These are phyloP conservation scores for Phialemonium atrogriseum DNA, from an alignment of 2,329 filamentous ascomycete genomes.

Conservation along the genomic window DNA sequence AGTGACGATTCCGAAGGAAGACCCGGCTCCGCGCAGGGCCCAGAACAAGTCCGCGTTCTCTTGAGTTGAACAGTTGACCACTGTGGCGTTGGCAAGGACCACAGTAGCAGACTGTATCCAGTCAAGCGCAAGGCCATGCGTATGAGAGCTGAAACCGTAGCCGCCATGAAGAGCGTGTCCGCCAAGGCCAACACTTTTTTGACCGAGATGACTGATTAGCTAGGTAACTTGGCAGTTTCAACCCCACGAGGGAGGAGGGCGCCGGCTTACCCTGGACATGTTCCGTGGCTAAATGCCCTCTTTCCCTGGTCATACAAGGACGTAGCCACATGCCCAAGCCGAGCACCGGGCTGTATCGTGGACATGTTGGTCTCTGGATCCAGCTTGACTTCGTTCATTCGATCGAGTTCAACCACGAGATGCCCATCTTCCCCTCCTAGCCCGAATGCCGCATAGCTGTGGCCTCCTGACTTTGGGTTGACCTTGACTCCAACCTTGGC, in stretches of 20 bases:
- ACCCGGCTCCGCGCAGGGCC: slow-evolving; percentile 32
- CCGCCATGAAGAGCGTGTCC: slow-evolving; percentile 32
- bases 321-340: slow-evolving; percentile 37
- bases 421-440: slow-evolving; percentile 39
- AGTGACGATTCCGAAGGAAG: slow-evolving; percentile 31
- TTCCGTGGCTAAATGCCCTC: slow-evolving; percentile 39
- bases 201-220: no score
- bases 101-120: slow-evolving; percentile 25
- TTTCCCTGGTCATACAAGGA: slow-evolving; percentile 27
- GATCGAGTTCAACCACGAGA: slow-evolving; percentile 38
- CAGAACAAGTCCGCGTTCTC: slow-evolving; percentile 33
- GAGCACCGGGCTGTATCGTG: slow-evolving; percentile 40
- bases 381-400: slow-evolving; percentile 32
- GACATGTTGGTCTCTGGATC: slow-evolving; percentile 30
- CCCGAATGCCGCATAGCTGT: slow-evolving; percentile 41
- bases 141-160: slow-evolving; percentile 28
- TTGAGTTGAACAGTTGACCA: slow-evolving; percentile 20
- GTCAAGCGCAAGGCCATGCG: slow-evolving; percentile 25
- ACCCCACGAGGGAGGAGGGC: no score
- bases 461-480: slow-evolving; percentile 39
- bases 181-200: slow-evolving; percentile 28
- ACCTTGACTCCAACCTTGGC: slow-evolving; percentile 31
- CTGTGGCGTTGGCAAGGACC: slow-evolving; percentile 25
- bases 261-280: slow-evolving; percentile 41
- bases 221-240: not conserved